phyloP scores from a whole-genome alignment of 2,329 filamentous ascomycete species.

The Microsporum audouinii region DNA sequence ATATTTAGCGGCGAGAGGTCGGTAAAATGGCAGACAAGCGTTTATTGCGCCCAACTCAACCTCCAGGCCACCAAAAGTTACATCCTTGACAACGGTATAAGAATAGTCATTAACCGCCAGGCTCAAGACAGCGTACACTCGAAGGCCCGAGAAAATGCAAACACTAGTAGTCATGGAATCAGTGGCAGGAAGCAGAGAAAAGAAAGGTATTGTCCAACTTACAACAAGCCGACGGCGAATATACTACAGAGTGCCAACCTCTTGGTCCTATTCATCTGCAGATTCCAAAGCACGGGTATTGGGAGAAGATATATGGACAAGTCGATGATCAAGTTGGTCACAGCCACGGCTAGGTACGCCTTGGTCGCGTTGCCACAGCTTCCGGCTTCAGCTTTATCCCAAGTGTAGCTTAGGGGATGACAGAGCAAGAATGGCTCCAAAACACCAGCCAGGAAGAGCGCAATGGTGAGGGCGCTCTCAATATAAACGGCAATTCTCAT shows the following conservation, averaged over 20 bases:
- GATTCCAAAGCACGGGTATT: neutral
- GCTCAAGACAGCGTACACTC: neutral
- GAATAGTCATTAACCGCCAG: neutral
- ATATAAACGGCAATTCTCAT: conserved; percentile 24
- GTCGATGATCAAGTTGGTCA: conserved; percentile 1
- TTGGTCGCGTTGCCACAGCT: neutral
- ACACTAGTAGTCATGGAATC: neutral
- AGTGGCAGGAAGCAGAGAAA: neutral
- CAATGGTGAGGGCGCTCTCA: conserved; percentile 5
- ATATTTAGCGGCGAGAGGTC: neutral
- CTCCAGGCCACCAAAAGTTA: neutral
- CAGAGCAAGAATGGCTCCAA: conserved; percentile 1
- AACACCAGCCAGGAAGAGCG: neutral
- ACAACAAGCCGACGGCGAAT: conserved; percentile 4
- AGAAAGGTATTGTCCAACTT: neutral
- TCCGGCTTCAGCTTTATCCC: neutral
- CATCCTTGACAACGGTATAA: neutral
- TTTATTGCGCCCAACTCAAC: conserved; percentile 2
- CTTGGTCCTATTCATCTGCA: neutral
- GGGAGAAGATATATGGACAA: conserved; percentile 2
- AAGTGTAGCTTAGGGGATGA: neutral
- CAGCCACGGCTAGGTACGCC: neutral
- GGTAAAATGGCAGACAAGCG: conserved; percentile 4
- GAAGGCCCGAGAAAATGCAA: conserved; percentile 3
- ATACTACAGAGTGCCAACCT: neutral